Evolutionary conservation across 495 filamentous ascomycete genomes (phyloP).

Genomic region (Ascodesmis nigricans): DNA sequence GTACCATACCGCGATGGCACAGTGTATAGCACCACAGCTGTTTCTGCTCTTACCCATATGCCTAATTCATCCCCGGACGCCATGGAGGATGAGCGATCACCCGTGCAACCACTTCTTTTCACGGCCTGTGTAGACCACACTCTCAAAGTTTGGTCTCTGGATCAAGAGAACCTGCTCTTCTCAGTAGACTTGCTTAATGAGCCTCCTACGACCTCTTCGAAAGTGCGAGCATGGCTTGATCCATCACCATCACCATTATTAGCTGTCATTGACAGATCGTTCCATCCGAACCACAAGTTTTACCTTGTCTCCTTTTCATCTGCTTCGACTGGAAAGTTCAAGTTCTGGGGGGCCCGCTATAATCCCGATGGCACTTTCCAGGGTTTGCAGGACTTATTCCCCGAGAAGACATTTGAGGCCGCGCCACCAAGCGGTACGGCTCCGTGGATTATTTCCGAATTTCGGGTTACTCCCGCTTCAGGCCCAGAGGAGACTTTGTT

Average conservation of each 20-base stretch:
- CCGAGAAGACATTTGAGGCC: conserved; percentile 39
- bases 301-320: conserved; percentile 72
- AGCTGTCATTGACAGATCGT: conserved; percentile 36
- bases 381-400: conserved; percentile 42
- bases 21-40: conserved; percentile 20
- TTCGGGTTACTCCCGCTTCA: conserved; percentile 36
- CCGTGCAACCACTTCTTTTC: conserved; percentile 37
- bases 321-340: conserved; percentile 69
- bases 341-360: conserved; percentile 61
- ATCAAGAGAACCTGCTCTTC: conserved; percentile 45
- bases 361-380: conserved; percentile 26
- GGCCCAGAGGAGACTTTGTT: conserved; percentile 23
- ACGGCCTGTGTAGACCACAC: conserved; percentile 72
- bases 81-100: conserved; percentile 39
- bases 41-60: conserved; percentile 15
- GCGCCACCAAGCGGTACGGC: conserved; percentile 46
- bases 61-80: conserved; percentile 15
- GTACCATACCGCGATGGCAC: conserved; percentile 14
- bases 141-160: conserved; percentile 65
- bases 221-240: conserved; percentile 40
- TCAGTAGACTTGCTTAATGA: conserved; percentile 46
- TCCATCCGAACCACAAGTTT: conserved; percentile 39
- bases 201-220: conserved; percentile 20
- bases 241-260: conserved; percentile 49
- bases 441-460: conserved; percentile 74